Conservation (phyloP, 805 yeast species). For the Candida corydali region DNA sequence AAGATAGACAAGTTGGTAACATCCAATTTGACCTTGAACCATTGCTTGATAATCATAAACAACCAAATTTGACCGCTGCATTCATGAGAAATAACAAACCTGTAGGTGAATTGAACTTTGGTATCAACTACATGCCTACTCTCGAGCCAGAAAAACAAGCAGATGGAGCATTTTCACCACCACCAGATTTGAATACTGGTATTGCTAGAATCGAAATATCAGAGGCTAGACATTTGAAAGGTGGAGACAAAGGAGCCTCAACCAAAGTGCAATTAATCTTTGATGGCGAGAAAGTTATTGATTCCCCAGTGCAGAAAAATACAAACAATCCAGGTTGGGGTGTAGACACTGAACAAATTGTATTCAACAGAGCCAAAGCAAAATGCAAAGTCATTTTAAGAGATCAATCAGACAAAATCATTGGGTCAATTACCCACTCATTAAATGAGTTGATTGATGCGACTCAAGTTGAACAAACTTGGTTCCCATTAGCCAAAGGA, state of each 20-base stretch:
- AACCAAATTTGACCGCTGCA: conserved; percentile 46
- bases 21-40: conserved; percentile 69
- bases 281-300: conserved; percentile 54
- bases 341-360: conserved; percentile 59
- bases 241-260: conserved; percentile 46
- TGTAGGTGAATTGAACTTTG: conserved; percentile 70
- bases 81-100: conserved; percentile 80
- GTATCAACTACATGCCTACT: conserved; percentile 73
- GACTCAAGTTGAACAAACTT: conserved; percentile 68
- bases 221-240: conserved; percentile 55
- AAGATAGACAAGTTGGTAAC: conserved; percentile 79
- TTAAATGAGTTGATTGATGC: conserved; percentile 70
- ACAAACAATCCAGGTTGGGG: conserved; percentile 67
- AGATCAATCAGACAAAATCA: conserved; percentile 48
- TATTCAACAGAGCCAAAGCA: conserved; percentile 68
- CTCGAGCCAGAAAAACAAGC: conserved; percentile 56
- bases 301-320: conserved; percentile 56
- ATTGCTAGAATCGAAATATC: conserved; percentile 64
- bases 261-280: conserved; percentile 70
- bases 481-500: conserved; percentile 70
- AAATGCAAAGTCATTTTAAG: conserved; percentile 63
- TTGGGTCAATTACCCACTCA: conserved; percentile 57
- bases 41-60: conserved; percentile 50
- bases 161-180: conserved; percentile 80
- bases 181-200: conserved; percentile 94